phyloP scores from a whole-genome alignment of 2,329 filamentous ascomycete genomes.

The Colletotrichum sp. region DNA sequence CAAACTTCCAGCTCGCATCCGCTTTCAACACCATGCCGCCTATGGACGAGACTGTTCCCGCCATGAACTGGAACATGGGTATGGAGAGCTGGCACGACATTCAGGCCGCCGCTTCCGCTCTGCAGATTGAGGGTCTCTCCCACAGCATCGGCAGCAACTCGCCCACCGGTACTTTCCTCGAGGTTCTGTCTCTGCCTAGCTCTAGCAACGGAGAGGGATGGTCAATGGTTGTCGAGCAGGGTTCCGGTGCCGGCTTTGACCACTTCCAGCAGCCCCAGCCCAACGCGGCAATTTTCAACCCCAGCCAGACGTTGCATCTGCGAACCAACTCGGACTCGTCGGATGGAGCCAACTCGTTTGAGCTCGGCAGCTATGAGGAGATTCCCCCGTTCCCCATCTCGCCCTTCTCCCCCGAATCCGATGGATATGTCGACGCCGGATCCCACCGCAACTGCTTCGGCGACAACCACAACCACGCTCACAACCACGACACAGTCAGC shows the following conservation, averaged over 20 bases:
- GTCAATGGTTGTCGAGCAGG: conserved; percentile 64
- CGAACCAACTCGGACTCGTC: conserved; percentile 88
- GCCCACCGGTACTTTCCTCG: conserved; percentile 67
- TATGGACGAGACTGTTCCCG: conserved; percentile 58
- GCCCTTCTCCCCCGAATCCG: conserved; percentile 83
- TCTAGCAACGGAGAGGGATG: conserved; percentile 84
- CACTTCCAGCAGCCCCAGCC: conserved; percentile 63
- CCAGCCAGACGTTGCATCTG: conserved; percentile 86
- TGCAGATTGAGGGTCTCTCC: conserved; percentile 57
- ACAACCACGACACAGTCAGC: conserved; percentile 59
- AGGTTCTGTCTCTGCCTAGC: conserved; percentile 81
- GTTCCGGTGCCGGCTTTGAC: conserved; percentile 56
- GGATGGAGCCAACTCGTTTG: conserved; percentile 68
- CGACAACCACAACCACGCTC: conserved; percentile 53
- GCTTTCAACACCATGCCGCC: conserved; percentile 64
- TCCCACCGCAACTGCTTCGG: conserved; percentile 68
- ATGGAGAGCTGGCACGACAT: conserved; percentile 85
- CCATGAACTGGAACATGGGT: conserved; percentile 66
- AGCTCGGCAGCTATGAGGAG: conserved; percentile 84
- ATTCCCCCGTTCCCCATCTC: conserved; percentile 73
- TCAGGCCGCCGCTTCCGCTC: conserved; percentile 56
- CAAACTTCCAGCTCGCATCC: conserved; percentile 66
- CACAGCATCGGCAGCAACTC: conserved; percentile 51
- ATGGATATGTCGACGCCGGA: conserved; percentile 69
- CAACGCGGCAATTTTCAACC: conserved; percentile 83